phyloP scores from a whole-genome alignment of 768 basidiomycete species.

The Tubosaeta brunneosetosa region DNA sequence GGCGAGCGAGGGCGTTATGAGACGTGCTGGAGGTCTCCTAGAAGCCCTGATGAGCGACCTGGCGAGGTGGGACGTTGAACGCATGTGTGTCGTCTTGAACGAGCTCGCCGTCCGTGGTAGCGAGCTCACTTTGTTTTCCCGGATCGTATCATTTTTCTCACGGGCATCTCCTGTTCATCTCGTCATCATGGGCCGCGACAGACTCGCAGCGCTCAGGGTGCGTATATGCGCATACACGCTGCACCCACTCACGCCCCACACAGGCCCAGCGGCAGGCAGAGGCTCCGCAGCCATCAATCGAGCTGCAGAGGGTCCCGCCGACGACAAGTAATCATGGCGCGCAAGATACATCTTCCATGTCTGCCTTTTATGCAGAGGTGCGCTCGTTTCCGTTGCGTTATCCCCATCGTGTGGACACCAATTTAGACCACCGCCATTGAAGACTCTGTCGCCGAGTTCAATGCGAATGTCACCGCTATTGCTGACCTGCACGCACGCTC shows the following conservation, averaged over 20 bases:
- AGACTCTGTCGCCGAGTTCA: slow-evolving; percentile 41
- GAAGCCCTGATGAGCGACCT: slow-evolving; percentile 60
- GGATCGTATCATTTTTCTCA: slow-evolving; percentile 1
- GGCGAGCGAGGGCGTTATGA: slow-evolving; percentile 11
- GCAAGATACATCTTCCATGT: slow-evolving; percentile 24
- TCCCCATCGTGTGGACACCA: background rate
- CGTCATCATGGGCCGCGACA: slow-evolving; percentile 54
- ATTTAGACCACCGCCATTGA: slow-evolving; percentile 46
- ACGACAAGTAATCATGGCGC: background rate
- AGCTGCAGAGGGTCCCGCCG: slow-evolving; percentile 19
- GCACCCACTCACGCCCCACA: slow-evolving; percentile 31
- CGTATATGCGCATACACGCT: slow-evolving; percentile 33
- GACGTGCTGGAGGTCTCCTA: slow-evolving; percentile 2
- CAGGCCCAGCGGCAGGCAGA: slow-evolving; percentile 51
- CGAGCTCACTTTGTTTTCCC: slow-evolving; percentile 8
- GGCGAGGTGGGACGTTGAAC: slow-evolving; percentile 60
- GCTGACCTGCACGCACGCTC: slow-evolving; percentile 48
- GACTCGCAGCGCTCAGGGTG: slow-evolving; percentile 83
- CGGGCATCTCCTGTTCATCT: background rate
- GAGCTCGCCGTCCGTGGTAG: slow-evolving; percentile 3
- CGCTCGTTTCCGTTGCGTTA: background rate
- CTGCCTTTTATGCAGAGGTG: slow-evolving; percentile 33
- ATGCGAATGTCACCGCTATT: slow-evolving; percentile 42
- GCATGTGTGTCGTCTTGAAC: slow-evolving; percentile 48
- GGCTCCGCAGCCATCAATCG: slow-evolving; percentile 20